Percentiles rank a stretch among this genome's conserved stretches.
Conservation (phyloP, 192 early-diverging fungal genomes). For the Coemansia nantahalensis region DNA sequence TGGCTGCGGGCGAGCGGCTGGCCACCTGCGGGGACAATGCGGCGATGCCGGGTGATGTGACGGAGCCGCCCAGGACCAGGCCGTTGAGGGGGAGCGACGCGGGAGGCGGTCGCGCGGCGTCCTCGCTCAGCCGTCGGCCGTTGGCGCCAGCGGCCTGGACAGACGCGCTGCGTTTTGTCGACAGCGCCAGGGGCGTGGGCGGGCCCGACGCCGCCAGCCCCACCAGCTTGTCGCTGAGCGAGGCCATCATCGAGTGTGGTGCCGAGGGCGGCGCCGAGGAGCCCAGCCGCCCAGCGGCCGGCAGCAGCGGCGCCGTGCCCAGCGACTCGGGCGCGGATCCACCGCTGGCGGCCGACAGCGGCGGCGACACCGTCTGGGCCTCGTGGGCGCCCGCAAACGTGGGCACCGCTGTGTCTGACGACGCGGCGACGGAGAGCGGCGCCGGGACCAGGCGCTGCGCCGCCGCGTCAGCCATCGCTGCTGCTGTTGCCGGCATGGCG, state of each 20-base stretch:
- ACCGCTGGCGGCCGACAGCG: conserved; percentile 7
- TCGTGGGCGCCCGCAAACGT: background rate
- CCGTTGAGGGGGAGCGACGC: conserved; percentile 5
- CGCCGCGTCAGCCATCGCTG: background rate
- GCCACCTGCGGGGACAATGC: conserved; percentile 20
- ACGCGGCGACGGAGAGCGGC: background rate
- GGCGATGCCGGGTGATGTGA: conserved; percentile 4
- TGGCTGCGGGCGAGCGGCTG: conserved; percentile 10
- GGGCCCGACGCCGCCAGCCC: background rate
- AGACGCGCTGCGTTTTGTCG: background rate
- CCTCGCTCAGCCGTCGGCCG: background rate
- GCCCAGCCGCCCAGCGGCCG: background rate
- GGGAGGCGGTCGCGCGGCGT: too few relatives aligned
- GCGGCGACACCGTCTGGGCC: conserved; percentile 9
- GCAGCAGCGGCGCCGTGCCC: background rate
- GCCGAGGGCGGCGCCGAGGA: conserved; percentile 4
- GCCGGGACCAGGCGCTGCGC: background rate
- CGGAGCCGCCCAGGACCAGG: conserved; percentile 10
- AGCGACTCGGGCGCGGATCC: background rate
- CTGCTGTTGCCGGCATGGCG: background rate
- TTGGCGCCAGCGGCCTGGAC: background rate
- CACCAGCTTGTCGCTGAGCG: background rate
- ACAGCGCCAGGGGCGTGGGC: too few relatives aligned
- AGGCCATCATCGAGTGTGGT: background rate
- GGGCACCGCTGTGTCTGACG: background rate